phyloP scores from a whole-genome alignment of 208 protist species.

The Leishmania lainsoni region DNA sequence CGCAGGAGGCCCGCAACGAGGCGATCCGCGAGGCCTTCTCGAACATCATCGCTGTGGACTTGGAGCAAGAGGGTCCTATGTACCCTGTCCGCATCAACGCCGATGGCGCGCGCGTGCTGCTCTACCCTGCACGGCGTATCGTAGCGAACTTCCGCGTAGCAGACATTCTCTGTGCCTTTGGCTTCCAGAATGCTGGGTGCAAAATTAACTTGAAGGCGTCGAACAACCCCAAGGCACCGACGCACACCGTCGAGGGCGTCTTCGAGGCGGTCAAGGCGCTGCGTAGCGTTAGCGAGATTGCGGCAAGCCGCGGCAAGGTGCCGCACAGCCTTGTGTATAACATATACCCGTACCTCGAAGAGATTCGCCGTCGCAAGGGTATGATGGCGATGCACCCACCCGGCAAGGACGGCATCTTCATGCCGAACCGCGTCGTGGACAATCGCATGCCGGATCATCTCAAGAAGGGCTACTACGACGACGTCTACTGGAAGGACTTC shows the following conservation, averaged over 20 bases:
- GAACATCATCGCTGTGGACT: conserved; percentile 93
- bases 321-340: conserved; percentile 93
- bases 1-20: conserved; percentile 90
- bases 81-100: conserved; percentile 92
- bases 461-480: conserved; percentile 94
- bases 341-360: conserved; percentile 94
- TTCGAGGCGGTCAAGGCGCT: conserved; percentile 92
- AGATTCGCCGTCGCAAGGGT: conserved; percentile 89
- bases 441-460: conserved; percentile 93
- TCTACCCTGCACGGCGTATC: conserved; percentile 90
- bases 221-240: conserved; percentile 90
- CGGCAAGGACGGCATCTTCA: conserved; percentile 91
- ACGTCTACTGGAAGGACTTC: conserved; percentile 94
- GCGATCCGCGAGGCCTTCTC: conserved; percentile 90
- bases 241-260: conserved; percentile 89
- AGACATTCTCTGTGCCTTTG: conserved; percentile 94
- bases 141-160: conserved; percentile 92
- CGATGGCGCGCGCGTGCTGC: conserved; percentile 86
- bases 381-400: conserved; percentile 94
- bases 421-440: conserved; percentile 92
- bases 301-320: conserved; percentile 91
- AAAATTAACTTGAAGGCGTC: conserved; percentile 79
- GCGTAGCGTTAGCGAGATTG: conserved; percentile 91
- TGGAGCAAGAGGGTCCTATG: conserved; percentile 94
- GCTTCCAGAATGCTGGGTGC: conserved; percentile 91